Base-by-base conservation (phyloP, 805 yeast species). In the Kodamaea neixiangensis region DNA sequence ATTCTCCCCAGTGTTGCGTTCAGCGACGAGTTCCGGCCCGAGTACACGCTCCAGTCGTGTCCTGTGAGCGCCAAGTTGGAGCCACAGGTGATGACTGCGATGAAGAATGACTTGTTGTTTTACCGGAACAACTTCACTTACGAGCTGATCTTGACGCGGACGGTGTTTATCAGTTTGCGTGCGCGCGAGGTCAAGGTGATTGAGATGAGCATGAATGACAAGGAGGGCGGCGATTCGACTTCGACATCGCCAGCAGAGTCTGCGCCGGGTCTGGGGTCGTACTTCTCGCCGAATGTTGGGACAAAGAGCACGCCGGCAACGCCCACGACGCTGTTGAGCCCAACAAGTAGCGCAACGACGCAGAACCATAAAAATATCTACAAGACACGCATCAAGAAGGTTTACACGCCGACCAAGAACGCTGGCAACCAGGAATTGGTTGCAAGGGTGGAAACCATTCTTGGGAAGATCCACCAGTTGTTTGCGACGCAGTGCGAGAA, bases 31-130 rank as follows among this genome's bases (percentile, higher is more conserved):
- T 81, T 72, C 54, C 61, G 82, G 39, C 80, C 83, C 0, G 85
- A 80, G 55, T 81, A 76, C 56, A 62, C 68, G 11, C 53, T 81
- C 21, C 87, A 82, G 61, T 81, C 84, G 7, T 79, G 83, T 58
- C 85, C 84, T 0, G 64, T 74, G 13, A 67, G 72, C 17, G 72
- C 77, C 11, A 80, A 80, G 50, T 63, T 81, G 6, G 86, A 82
- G 53, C 63, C 72, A 7, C 79, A 75, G 47, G 73, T 82, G 9
- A 61, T 74, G 11, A 63, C 63, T 31, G 67, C 82, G 11, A 82
- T 82, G 86, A 81, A 77, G 56, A 73, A 72, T 50, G 86, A 81
- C 56, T 60, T 82, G 48, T 59, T 73, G 38, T 73, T 72, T 52
- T 70, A 66, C 52, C 77, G 71, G 48, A 72, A 72, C 50, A 69